Conservation (phyloP, 768 basidiomycete species). For the Plicaturopsis crispa region DNA sequence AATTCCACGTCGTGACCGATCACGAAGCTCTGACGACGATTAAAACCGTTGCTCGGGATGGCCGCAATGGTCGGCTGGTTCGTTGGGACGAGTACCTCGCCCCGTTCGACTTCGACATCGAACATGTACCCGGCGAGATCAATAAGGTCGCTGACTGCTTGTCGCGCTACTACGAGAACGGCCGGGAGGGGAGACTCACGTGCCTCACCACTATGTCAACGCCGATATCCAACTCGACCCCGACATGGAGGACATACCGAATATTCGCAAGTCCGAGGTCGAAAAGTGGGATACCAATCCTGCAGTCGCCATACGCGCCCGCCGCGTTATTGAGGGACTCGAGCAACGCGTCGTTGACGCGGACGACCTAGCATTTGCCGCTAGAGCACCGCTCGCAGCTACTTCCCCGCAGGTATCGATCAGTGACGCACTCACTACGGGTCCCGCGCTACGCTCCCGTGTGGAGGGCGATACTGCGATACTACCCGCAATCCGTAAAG, state of each 20-base stretch:
- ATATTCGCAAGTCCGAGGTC: constrained; percentile 8
- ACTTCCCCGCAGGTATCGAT: too few species aligned
- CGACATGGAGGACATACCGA: constrained; percentile 12
- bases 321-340: too few species aligned
- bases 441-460: too few species aligned
- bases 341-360: too few species aligned
- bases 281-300: too few species aligned
- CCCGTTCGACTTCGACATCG: constrained; percentile 18
- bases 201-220: constrained; percentile 16
- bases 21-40: constrained; percentile 20
- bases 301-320: too few species aligned
- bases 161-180: constrained; percentile 22
- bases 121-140: constrained; percentile 13
- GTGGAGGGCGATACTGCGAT: too few species aligned
- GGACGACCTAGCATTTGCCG: too few species aligned
- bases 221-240: constrained; percentile 14
- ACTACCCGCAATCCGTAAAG: too few species aligned
- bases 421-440: too few species aligned
- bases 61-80: constrained; percentile 12
- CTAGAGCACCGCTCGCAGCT: too few species aligned
- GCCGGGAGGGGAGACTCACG: too few species aligned
- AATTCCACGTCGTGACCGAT: constrained; percentile 17
- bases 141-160: constrained; percentile 24
- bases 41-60: constrained; percentile 9
- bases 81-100: constrained; percentile 24